Evolutionary conservation across 176 grass and related monocot species (phyloP), one percentile per base, ranked within the genome.

Genomic region (Musa schizocarpa): DNA sequence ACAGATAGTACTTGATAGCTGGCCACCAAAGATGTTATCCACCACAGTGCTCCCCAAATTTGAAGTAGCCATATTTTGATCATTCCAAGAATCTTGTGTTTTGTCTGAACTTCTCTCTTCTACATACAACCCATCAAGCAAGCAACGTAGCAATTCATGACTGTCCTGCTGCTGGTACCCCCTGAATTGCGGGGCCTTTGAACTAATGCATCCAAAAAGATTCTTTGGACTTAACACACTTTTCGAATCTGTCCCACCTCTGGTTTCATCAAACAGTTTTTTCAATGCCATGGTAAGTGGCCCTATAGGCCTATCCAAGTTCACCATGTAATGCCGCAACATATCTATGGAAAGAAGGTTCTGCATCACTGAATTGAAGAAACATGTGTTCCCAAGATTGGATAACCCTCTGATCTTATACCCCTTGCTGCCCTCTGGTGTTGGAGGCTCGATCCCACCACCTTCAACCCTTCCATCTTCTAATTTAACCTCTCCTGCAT

Each of bases 111-210:
- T 86, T 52, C 48, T 92, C 81, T 99, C 90, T 76, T 99, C 95
- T 0, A 76, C 80, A 61, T 16, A 67, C 73, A 99, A 85, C 57
- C 88, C 95, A 86, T 99, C 90, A 72, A 99, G 91, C 69, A 99
- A 88, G 80, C 78, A 99, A 13, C 88, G 88, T 62, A 99, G 90
- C 72, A 99, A 85, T 76, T 99, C 95, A 76, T 94, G 95, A 71
- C 95, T 99, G 82, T 99, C 95, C 76, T 99, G 95, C 79, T 94
- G 89, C 63, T 94, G 88, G 78, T 89, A 89, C 76, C 95, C 95
- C 29, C 85, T 88, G 63, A 99, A 99, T 66, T 94, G 88, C 0
- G 95, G 88, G 27, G 89, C 89, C 73, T 92, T 94, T 50, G 84
- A 68, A 63, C 91, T 88, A 78, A 99, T 89, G 64, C 54, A 83